phyloP scores from a whole-genome alignment of 176 grass and related monocot species.

The Otatea glauca region DNA sequence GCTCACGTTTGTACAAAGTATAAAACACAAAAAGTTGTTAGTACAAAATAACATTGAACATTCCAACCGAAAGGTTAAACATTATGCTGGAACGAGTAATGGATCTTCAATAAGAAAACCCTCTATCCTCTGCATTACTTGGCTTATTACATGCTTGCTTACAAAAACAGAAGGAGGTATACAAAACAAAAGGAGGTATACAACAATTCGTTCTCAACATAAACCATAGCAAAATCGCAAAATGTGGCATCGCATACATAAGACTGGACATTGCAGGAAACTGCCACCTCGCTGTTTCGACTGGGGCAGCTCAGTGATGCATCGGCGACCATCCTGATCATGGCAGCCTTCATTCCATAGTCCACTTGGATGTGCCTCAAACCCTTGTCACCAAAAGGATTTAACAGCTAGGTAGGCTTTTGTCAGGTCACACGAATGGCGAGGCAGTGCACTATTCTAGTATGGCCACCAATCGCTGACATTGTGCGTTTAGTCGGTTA shows the following conservation, averaged over 20 bases:
- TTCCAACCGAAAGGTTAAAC: neutral
- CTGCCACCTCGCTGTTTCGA: neutral
- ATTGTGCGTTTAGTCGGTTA: constrained; percentile 28
- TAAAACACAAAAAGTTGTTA: no score
- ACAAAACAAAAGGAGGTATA: neutral
- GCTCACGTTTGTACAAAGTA: no score
- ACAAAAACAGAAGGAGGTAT: neutral
- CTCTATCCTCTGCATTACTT: neutral
- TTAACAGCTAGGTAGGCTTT: constrained; percentile 26
- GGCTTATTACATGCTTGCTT: constrained; percentile 25
- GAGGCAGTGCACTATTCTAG: constrained; percentile 36
- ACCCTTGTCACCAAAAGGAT: constrained; percentile 32
- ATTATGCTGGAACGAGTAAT: neutral
- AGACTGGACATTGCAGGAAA: constrained; percentile 3
- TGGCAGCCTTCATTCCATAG: neutral
- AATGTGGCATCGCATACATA: constrained; percentile 14
- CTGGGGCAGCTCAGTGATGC: neutral
- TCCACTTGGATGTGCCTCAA: constrained; percentile 26
- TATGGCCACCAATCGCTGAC: constrained; percentile 46
- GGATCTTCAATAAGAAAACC: constrained; percentile 1
- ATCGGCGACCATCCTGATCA: neutral
- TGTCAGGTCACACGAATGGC: constrained; percentile 31
- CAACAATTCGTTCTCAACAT: constrained; percentile 24
- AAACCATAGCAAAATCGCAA: constrained; percentile 32
- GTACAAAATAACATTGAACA: neutral